Conservation (phyloP, 345 rosid species). For the Eucalyptus dawsonii region DNA sequence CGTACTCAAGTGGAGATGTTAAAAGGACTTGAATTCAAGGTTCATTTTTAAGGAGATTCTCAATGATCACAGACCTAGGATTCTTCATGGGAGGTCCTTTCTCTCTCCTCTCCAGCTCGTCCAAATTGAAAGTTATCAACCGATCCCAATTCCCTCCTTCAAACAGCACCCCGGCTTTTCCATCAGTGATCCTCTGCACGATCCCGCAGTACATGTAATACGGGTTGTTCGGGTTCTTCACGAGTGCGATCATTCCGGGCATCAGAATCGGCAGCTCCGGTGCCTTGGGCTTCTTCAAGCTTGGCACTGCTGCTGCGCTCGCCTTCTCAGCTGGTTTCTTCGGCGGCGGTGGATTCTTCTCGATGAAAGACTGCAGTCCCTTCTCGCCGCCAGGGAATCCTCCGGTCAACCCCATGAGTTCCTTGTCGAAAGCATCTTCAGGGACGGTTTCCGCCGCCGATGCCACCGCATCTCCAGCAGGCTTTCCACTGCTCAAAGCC, state of each 20-base stretch:
- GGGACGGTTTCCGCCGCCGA: conserved; percentile 9
- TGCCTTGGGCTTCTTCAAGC: conserved; percentile 49
- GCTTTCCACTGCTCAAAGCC: not conserved
- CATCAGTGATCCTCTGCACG: conserved; percentile 88
- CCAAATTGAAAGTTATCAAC: conserved; percentile 62
- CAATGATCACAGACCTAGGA: conserved; percentile 71
- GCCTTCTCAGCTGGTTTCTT: conserved; percentile 2
- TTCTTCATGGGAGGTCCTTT: conserved; percentile 80
- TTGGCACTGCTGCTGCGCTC: not conserved
- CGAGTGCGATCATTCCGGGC: conserved; percentile 92
- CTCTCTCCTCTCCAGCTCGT: conserved; percentile 76
- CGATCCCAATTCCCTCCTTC: conserved; percentile 93
- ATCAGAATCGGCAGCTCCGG: conserved; percentile 64
- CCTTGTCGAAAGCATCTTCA: conserved; percentile 62
- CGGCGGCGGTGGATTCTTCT: conserved; percentile 63
- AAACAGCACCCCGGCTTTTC: conserved; percentile 76
- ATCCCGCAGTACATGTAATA: conserved; percentile 83
- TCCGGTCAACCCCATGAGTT: conserved; percentile 83
- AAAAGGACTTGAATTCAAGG: not conserved
- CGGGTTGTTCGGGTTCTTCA: conserved; percentile 67
- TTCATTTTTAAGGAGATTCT: conserved; percentile 27
- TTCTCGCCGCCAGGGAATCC: conserved; percentile 88
- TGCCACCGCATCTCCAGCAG: not conserved
- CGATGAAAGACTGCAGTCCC: conserved; percentile 54
- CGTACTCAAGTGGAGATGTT: not conserved